Base-by-base conservation (phyloP, 2,329 filamentous ascomycete genomes). In the Aspergillus fructus region DNA sequence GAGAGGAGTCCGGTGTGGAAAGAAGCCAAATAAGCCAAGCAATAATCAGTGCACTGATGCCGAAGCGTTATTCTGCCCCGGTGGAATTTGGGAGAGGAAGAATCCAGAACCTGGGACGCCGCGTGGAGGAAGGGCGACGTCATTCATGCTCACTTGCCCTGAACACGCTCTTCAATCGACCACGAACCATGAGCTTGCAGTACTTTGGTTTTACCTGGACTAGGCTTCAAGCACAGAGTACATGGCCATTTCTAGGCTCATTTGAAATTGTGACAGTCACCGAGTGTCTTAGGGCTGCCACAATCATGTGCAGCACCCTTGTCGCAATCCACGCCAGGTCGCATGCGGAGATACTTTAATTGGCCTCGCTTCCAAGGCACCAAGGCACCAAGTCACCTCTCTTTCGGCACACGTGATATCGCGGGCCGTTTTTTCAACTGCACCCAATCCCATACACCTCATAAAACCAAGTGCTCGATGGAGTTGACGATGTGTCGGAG, bases 291-390 rank as follows among this genome's bases (percentile, higher is more conserved):
- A 55, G 53, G 45, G 53, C 34, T 55, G 17, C 11, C 12, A 12
- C 7, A 42, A 49, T 55, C 53, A 55, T 55, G 53, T 55, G 52
- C 17, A 37, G 52, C 17, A 37, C n/a, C 39, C 13, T 19, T 6
- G 27, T n/a, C 4, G 17, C 17, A 19, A 8, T 12, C n/a, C 40
- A 42, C 12, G 40, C 40, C 8, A 17, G 9, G n/a, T 47, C 24
- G 17, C 43, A 30, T 47, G 43, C 43, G 30, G 23, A 47, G 23
- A 21, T 19, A 30, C 46, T 21, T 30, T 24, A 46, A 30, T 12
- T 30, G 19, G 43, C 43, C 15, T 46, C 13, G 19, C 11, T n/a
- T 7, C n/a, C 13, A 8, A 46, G 43, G 43, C 43, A 30, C 13
- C 11, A 30, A 46, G 21, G 43, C 24, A 21, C 33, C 12, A 15